Evolutionary conservation across 106 monocot genomes (phyloP).

Genomic region (Acanthochlamys bracteata): DNA sequence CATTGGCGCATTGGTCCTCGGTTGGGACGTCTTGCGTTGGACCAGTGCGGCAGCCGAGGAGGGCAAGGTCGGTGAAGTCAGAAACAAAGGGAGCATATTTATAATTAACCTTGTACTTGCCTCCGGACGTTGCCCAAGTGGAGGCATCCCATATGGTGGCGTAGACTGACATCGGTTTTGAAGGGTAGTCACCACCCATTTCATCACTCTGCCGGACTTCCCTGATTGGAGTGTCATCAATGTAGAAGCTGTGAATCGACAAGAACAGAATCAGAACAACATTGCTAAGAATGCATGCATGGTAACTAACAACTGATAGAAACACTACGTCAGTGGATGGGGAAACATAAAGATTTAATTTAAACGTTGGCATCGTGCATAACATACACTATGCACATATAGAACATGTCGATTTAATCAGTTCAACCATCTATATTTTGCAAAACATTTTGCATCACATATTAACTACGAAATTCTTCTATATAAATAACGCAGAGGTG

Average conservation of each 20-base stretch:
- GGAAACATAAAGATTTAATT: too few relatives aligned
- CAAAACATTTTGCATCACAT: too few relatives aligned
- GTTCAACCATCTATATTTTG: background rate
- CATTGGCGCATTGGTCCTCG: conserved; percentile 16
- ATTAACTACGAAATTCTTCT: background rate
- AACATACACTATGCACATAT: background rate
- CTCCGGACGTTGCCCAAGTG: conserved; percentile 80
- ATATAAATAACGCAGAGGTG: too few relatives aligned
- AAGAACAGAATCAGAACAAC: background rate
- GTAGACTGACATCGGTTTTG: conserved; percentile 87
- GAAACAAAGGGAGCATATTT: conserved; percentile 64
- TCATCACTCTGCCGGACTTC: conserved; percentile 33
- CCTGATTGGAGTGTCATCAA: conserved; percentile 76
- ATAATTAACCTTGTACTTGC: conserved; percentile 67
- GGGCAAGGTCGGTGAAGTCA: conserved; percentile 56
- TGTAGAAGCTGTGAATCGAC: conserved; percentile 46
- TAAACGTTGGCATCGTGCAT: background rate
- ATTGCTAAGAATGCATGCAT: too few relatives aligned
- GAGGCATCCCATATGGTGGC: conserved; percentile 98
- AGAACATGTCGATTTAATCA: background rate
- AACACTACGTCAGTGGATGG: background rate
- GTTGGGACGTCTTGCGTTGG: conserved; percentile 24
- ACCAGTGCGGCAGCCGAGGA: conserved; percentile 48
- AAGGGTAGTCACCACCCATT: conserved; percentile 73
- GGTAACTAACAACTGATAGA: background rate